Conservation (phyloP, 148 eudicot genomes). For the Amaranthus cruentus region DNA sequence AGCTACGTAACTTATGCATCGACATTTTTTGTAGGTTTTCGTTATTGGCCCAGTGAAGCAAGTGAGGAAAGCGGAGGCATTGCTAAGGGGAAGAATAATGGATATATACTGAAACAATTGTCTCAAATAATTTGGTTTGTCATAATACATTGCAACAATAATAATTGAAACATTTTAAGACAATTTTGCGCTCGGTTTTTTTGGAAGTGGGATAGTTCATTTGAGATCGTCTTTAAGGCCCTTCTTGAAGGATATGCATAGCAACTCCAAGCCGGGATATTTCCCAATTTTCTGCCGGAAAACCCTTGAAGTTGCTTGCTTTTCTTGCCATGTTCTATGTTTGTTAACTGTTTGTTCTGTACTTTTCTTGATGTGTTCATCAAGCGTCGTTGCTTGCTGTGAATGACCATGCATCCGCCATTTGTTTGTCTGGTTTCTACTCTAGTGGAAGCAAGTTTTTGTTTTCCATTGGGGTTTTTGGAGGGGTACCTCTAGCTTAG, state of each 20-base stretch:
- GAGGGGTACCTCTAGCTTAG: no score
- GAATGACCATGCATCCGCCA: no score
- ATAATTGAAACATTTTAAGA: constrained; percentile 9
- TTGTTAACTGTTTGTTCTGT: no score
- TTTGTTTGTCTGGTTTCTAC: no score
- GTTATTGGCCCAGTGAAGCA: constrained; percentile 74
- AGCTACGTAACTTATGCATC: constrained; percentile 4
- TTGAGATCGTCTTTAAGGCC: background rate
- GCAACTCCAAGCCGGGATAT: background rate
- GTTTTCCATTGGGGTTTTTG: no score
- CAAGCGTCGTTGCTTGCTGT: no score
- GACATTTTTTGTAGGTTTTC: constrained; percentile 52
- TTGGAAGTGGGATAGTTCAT: background rate
- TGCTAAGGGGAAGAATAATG: constrained; percentile 78
- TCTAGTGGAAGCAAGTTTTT: no score
- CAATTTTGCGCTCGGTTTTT: background rate
- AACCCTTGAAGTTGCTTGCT: no score
- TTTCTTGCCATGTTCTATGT: no score
- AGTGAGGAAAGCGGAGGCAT: constrained; percentile 87
- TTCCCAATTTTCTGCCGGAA: no score
- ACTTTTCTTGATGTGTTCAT: no score
- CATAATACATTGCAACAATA: constrained; percentile 19
- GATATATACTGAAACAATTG: constrained; percentile 33
- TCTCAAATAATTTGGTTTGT: constrained; percentile 17
- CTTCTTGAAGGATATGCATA: background rate